Evolutionary conservation across 2,329 filamentous ascomycete genomes (phyloP).

Genomic region (Penicillium aurantiogriseum): DNA sequence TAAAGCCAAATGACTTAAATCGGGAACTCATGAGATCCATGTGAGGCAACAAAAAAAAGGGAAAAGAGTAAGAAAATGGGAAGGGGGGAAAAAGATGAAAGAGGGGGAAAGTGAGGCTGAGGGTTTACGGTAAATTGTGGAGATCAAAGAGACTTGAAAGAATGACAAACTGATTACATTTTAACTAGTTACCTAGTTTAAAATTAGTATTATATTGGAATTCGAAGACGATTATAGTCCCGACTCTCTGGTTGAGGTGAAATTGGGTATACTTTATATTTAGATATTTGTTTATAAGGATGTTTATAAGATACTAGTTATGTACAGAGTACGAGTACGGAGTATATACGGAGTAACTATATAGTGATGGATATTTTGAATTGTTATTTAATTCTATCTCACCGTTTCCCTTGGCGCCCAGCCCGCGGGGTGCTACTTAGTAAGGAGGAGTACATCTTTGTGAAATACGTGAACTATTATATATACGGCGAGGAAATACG

Average conservation of each 20-base stretch:
- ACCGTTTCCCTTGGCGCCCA: slow-evolving; percentile 5
- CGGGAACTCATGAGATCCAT: slow-evolving; percentile 54
- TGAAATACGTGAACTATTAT: neutral
- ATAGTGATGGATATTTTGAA: too few relatives aligned
- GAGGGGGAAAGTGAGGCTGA: slow-evolving; percentile 17
- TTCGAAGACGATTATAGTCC: too few relatives aligned
- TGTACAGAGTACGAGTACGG: neutral
- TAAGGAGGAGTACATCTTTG: neutral
- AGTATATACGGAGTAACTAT: neutral
- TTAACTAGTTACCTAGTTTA: too few relatives aligned
- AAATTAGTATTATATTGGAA: neutral
- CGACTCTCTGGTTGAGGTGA: too few relatives aligned
- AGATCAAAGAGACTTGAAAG: slow-evolving; percentile 17
- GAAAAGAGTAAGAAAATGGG: neutral
- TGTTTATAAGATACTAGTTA: too few relatives aligned
- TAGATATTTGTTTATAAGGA: too few relatives aligned
- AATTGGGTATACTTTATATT: too few relatives aligned
- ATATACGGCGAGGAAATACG: neutral
- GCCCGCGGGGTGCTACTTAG: neutral
- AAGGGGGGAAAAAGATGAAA: slow-evolving; percentile 15
- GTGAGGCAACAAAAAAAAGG: slow-evolving; percentile 25
- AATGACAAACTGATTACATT: neutral
- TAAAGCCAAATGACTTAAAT: slow-evolving; percentile 51
- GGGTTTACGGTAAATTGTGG: slow-evolving; percentile 15
- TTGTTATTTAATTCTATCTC: neutral